Percentiles rank a stretch among this genome's conserved stretches.
phyloP scores from a whole-genome alignment of 371 early-diverging fungal genomes.

The Mortierella sp. region DNA sequence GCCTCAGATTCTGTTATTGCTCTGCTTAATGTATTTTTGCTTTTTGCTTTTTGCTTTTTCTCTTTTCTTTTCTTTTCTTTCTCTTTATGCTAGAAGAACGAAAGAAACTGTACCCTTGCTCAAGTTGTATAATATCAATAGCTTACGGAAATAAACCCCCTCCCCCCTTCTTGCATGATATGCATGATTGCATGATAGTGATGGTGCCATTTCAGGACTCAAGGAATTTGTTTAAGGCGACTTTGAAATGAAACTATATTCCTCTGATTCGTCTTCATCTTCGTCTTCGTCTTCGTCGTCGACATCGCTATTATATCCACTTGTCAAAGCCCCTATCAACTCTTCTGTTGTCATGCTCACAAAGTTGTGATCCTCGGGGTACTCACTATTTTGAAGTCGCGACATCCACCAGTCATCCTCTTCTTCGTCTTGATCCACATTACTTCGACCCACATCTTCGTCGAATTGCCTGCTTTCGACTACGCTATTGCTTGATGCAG shows the following conservation, averaged over 20 bases:
- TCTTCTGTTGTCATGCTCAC: constrained; percentile 53
- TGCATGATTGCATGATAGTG: too few relatives aligned
- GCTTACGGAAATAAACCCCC: not conserved
- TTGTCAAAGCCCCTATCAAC: constrained; percentile 39
- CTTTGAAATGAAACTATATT: not conserved
- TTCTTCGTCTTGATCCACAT: constrained; percentile 25
- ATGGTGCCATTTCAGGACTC: too few relatives aligned
- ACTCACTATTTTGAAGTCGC: constrained; percentile 41
- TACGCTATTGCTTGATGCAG: not conserved
- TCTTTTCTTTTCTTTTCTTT: not conserved
- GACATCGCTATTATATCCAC: constrained; percentile 40
- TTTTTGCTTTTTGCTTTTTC: too few relatives aligned
- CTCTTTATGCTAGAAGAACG: not conserved
- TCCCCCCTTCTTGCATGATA: not conserved
- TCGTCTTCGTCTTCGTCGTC: constrained; percentile 38
- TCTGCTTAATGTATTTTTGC: not conserved
- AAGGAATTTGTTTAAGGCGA: not conserved
- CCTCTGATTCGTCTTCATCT: constrained; percentile 29
- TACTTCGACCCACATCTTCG: not conserved
- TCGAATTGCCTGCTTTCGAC: not conserved
- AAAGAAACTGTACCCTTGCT: too few relatives aligned
- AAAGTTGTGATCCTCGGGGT: constrained; percentile 47
- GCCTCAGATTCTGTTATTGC: not conserved
- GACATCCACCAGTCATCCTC: constrained; percentile 52
- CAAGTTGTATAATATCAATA: not conserved